phyloP scores from a whole-genome alignment of 1,284 basidiomycete genomes.

The Marasmius fiardii region DNA sequence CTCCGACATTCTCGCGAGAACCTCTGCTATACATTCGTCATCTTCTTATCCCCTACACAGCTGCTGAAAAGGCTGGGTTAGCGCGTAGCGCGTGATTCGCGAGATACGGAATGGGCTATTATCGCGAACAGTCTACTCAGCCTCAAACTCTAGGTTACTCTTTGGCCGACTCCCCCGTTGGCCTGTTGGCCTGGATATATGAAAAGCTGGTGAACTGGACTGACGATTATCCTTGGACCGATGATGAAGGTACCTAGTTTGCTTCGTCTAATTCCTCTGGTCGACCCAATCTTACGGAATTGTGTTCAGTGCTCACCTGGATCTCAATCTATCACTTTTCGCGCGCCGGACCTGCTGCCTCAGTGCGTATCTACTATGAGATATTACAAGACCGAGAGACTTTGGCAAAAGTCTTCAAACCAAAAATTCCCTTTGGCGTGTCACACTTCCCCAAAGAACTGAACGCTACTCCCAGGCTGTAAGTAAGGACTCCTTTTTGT shows the following conservation, averaged over 20 bases:
- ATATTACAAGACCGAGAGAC: conserved; percentile 1
- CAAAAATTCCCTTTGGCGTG: conserved; percentile 12
- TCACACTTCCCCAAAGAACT: conserved; percentile 15
- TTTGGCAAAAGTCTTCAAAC: not conserved
- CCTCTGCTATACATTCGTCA: conserved; percentile 27
- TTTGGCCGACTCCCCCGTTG: conserved; percentile 50
- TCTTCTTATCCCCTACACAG: conserved; percentile 27
- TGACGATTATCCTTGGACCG: conserved; percentile 45
- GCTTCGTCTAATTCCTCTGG: conserved; percentile 19
- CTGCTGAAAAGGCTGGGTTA: conserved; percentile 32
- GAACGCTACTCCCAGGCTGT: conserved; percentile 6
- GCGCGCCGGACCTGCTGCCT: conserved; percentile 40
- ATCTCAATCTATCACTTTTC: conserved; percentile 48
- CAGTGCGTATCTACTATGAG: conserved; percentile 41
- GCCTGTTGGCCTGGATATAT: conserved; percentile 54
- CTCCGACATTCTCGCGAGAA: conserved; percentile 20
- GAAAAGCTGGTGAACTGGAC: conserved; percentile 51
- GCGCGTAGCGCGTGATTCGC: conserved; percentile 28
- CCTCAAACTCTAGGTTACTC: conserved; percentile 55
- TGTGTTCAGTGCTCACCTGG: conserved; percentile 39
- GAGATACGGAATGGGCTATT: conserved; percentile 38
- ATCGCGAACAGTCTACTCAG: conserved; percentile 39
- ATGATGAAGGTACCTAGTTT: conserved; percentile 40
- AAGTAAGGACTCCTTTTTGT: not conserved
- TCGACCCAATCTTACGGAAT: conserved; percentile 3